A percentile compares a stretch with the other conserved stretches of the same genome.
These are phyloP conservation scores for Dictyostelium discoideum DNA, from an alignment of 78 protist species.

Conservation along the genomic window DNA sequence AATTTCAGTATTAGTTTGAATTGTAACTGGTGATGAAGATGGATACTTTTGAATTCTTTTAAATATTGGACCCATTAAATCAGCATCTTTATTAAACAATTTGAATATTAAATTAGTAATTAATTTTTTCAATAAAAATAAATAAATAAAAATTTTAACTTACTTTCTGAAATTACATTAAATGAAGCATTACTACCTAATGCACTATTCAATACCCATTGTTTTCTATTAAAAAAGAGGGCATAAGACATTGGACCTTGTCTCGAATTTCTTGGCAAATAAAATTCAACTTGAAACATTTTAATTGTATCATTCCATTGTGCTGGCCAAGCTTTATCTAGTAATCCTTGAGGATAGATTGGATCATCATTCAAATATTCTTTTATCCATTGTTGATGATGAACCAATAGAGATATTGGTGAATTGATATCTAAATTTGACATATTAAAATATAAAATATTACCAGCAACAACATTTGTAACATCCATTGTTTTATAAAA, in stretches of 20 bases:
- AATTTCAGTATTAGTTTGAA: background rate
- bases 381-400: background rate
- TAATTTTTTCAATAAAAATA: too few relatives aligned
- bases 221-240: background rate
- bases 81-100: background rate
- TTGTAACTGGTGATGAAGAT: background rate
- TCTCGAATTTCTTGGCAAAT: background rate
- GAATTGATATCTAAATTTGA: background rate
- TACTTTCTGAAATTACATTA: background rate
- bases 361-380: too few relatives aligned
- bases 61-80: background rate
- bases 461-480: background rate
- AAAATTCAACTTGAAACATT: background rate
- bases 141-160: background rate
- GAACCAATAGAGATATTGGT: background rate
- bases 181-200: background rate
- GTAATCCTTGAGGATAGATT: background rate
- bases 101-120: background rate
- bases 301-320: background rate
- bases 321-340: background rate
- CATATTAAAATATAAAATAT: background rate
- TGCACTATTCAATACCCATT: background rate
- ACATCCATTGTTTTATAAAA: background rate
- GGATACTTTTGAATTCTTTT: background rate
- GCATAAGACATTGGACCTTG: background rate